A percentile compares a stretch with the other conserved stretches of the same genome.
Conservation (phyloP, 73 alveolate species). For the Uronychia binucleata region DNA sequence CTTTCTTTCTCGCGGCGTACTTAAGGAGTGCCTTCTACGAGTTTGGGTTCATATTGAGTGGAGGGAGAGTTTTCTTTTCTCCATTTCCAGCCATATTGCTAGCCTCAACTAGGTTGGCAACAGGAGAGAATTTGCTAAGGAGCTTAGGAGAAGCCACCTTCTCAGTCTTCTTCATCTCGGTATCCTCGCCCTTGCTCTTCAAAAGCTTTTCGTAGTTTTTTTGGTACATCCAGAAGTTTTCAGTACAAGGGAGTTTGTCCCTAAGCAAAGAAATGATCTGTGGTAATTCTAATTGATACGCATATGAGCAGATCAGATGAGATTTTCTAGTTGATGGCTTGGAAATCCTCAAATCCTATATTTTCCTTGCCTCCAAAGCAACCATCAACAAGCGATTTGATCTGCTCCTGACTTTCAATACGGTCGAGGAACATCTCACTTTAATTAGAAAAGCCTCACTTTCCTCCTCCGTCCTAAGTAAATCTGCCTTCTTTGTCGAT, state of each 20-base stretch:
- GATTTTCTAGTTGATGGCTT: constrained; percentile 24
- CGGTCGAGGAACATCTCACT: constrained; percentile 33
- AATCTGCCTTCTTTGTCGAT: neutral
- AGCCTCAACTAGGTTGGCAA: neutral
- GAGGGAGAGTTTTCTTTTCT: neutral
- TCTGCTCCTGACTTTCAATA: constrained; percentile 47
- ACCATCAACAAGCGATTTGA: constrained; percentile 31
- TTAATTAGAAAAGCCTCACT: neutral
- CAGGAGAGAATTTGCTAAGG: constrained; percentile 50
- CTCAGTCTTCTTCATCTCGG: constrained; percentile 22
- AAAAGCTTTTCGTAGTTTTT: constrained; percentile 54
- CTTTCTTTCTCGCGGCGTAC: constrained; percentile 1
- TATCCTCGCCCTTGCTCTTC: constrained; percentile 20
- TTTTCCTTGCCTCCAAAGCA: constrained; percentile 53
- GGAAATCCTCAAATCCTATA: constrained; percentile 45
- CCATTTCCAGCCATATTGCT: neutral
- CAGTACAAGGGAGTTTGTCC: constrained; percentile 61
- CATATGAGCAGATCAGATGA: constrained; percentile 58
- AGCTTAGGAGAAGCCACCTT: constrained; percentile 52
- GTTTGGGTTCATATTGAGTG: neutral
- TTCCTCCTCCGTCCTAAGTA: constrained; percentile 12
- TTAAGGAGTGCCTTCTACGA: neutral
- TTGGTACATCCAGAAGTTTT: constrained; percentile 49
- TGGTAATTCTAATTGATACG: neutral
- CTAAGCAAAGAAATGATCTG: constrained; percentile 43